These are phyloP conservation scores for Chenopodium quinoa DNA, from an alignment of 148 eudicot genomes.

Conservation along the genomic window DNA sequence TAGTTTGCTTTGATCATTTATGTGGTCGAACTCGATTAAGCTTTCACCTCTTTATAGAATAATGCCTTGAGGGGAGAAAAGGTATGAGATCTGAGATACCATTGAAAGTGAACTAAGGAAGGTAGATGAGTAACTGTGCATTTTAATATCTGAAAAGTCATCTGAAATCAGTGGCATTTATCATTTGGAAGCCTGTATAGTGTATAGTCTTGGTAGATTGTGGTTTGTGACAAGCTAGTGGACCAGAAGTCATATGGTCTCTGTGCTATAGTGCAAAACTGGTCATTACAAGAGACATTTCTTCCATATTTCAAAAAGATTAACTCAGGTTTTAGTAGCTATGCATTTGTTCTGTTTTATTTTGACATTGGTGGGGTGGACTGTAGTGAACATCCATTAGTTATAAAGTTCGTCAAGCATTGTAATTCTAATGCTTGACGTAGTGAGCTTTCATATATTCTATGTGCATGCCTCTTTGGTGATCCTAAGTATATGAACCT, in stretches of 20 bases:
- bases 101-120: not conserved
- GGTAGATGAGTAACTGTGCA: not conserved
- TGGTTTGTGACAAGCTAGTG: not conserved
- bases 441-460: no score
- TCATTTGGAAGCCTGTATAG: not conserved
- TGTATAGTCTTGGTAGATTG: not conserved
- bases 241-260: not conserved
- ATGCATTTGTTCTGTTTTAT: no score
- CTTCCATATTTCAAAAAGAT: no score
- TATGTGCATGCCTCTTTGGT: no score
- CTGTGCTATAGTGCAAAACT: not conserved
- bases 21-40: no score
- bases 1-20: not conserved
- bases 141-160: not conserved
- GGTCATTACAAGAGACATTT: not conserved
- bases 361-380: no score
- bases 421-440: no score
- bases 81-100: not conserved
- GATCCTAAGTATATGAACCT: conserved; percentile 6
- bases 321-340: no score
- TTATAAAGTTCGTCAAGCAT: no score
- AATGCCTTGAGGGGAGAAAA: not conserved
- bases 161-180: no score
- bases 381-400: no score
- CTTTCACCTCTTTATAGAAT: no score